Conservation (phyloP, 768 basidiomycete species). For the Mycena galericulata region DNA sequence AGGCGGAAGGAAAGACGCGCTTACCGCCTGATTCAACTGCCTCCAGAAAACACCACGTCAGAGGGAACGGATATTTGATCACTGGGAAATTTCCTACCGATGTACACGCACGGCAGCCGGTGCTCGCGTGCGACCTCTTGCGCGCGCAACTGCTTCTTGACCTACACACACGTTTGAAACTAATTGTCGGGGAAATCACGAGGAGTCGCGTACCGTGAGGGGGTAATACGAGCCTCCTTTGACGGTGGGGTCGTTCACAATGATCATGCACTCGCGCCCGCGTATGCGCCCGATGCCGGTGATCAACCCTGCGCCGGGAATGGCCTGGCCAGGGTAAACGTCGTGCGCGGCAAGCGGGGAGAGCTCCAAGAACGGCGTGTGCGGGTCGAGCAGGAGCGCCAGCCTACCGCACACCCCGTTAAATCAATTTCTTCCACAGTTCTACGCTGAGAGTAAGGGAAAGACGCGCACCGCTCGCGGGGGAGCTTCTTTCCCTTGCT, state of each 20-base stretch:
- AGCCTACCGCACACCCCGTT: constrained; percentile 59
- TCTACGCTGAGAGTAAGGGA: neutral
- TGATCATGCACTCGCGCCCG: constrained; percentile 87
- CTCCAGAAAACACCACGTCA: constrained; percentile 20
- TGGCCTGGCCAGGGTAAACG: constrained; percentile 79
- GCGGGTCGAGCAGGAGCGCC: constrained; percentile 80
- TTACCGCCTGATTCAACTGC: constrained; percentile 89
- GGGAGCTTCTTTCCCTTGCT: constrained; percentile 86
- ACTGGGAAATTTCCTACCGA: constrained; percentile 65
- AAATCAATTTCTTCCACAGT: neutral
- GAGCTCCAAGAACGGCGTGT: constrained; percentile 91
- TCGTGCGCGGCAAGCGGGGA: constrained; percentile 89
- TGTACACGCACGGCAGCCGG: constrained; percentile 89
- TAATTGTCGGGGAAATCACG: neutral
- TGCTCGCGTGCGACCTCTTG: constrained; percentile 96
- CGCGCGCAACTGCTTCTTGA: constrained; percentile 96
- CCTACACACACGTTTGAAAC: constrained; percentile 50
- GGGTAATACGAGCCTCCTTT: constrained; percentile 96
- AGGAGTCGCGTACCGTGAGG: constrained; percentile 65
- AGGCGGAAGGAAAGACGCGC: constrained; percentile 8
- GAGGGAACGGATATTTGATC: constrained; percentile 5
- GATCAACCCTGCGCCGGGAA: constrained; percentile 92
- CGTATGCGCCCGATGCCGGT: constrained; percentile 86
- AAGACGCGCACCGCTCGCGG: constrained; percentile 74
- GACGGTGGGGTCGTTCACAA: constrained; percentile 95